These are phyloP conservation scores for Phytopythium kandeliae DNA, from an alignment of 352 stramenopile species.

Conservation along the genomic window DNA sequence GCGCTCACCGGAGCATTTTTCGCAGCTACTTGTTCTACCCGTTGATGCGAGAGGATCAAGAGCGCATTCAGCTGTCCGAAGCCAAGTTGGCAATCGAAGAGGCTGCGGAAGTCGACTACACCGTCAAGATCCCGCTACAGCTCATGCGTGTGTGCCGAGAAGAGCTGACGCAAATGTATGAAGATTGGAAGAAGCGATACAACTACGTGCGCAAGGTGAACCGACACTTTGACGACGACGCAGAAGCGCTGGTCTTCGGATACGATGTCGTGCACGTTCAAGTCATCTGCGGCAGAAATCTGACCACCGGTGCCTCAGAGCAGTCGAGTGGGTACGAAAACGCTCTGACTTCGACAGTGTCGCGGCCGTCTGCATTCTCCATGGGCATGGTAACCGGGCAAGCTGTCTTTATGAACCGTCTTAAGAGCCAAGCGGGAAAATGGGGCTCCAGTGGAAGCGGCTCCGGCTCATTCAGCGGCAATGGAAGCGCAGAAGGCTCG, in stretches of 20 bases:
- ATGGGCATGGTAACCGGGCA: conserved; percentile 33
- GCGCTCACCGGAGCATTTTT: conserved; percentile 44
- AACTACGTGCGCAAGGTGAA: conserved; percentile 76
- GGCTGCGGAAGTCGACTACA: conserved; percentile 69
- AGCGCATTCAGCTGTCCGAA: conserved; percentile 31
- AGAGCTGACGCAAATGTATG: conserved; percentile 67
- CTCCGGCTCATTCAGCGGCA: conserved; percentile 18
- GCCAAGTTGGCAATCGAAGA: conserved; percentile 77
- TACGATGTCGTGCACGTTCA: conserved; percentile 77
- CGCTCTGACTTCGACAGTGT: conserved; percentile 12
- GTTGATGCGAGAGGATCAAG: conserved; percentile 46
- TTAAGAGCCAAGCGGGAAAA: conserved; percentile 58
- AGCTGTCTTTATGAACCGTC: conserved; percentile 54
- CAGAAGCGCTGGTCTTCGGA: conserved; percentile 69
- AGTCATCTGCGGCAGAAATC: conserved; percentile 52
- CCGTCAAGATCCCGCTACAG: conserved; percentile 74
- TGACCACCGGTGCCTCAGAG: conserved; percentile 16
- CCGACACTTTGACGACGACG: conserved; percentile 73
- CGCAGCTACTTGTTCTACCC: conserved; percentile 62
- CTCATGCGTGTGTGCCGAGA: conserved; percentile 65
- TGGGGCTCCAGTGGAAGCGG: conserved; percentile 29
- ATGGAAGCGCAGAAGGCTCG: conserved; percentile 12
- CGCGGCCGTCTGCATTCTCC: conserved; percentile 47
- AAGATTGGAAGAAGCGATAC: conserved; percentile 71
- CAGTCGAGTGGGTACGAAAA: conserved; percentile 11